Evolutionary conservation across 495 filamentous ascomycete species (phyloP).

Genomic region (Tuber melanosporum): DNA sequence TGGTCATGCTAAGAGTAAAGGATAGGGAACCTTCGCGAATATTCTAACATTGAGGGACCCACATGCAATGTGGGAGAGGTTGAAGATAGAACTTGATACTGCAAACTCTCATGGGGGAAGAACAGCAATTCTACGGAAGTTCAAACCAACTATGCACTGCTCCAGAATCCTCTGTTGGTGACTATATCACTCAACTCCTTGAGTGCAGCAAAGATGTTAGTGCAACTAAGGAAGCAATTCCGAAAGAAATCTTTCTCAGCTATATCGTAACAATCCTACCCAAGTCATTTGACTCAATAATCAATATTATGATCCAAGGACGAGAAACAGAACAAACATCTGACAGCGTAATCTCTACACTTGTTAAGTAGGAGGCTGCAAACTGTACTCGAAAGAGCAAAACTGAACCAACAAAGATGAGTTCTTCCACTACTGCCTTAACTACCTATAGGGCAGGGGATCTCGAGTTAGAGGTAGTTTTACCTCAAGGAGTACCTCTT

Average conservation of each 20-base stretch:
- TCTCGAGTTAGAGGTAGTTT: neutral
- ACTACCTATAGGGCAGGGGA: neutral
- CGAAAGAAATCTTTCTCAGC: neutral
- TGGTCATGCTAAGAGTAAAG: no score
- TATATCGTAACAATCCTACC: neutral
- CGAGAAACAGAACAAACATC: neutral
- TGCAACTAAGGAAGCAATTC: neutral
- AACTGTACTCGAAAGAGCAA: neutral
- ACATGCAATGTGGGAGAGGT: slow-evolving; percentile 1
- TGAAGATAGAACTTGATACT: neutral
- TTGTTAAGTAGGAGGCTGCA: neutral
- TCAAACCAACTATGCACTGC: neutral
- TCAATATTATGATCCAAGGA: neutral
- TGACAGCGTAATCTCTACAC: neutral
- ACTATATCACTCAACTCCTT: neutral
- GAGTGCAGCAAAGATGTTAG: neutral
- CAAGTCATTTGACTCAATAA: neutral
- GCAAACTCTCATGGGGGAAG: neutral
- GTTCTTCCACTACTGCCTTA: neutral
- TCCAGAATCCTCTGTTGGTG: neutral
- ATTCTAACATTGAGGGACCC: no score
- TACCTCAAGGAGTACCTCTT: neutral
- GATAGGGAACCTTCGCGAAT: no score
- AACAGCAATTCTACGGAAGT: neutral
- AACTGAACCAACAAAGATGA: neutral